phyloP scores from a whole-genome alignment of 179 eudicot species.

The Spinacia oleracea region DNA sequence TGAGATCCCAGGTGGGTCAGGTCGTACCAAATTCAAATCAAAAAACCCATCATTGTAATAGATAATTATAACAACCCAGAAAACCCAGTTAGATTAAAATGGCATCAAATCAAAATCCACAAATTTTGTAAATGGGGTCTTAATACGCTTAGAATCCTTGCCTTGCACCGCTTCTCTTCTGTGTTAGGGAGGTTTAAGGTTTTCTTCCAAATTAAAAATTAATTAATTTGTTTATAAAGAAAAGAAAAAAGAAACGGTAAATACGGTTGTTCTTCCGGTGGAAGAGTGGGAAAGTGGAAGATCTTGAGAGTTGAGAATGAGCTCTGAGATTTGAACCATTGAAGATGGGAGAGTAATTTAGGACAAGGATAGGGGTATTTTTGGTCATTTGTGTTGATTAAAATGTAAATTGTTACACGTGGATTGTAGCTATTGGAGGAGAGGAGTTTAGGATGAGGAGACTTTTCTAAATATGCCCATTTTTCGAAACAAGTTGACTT shows the following conservation, averaged over 20 bases:
- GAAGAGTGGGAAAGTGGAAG: slow-evolving; percentile 18
- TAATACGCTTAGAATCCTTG: slow-evolving; percentile 26
- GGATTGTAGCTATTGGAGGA: not conserved
- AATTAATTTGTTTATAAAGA: not conserved
- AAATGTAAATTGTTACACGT: not conserved
- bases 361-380: slow-evolving; percentile 1
- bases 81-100: slow-evolving; percentile 14
- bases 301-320: slow-evolving; percentile 11
- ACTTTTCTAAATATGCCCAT: not conserved
- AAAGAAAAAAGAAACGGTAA: not conserved
- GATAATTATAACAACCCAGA: slow-evolving; percentile 8
- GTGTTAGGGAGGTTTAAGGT: not conserved
- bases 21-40: slow-evolving; percentile 15
- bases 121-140: slow-evolving; percentile 12
- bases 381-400: not conserved
- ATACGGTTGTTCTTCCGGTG: not conserved
- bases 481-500: slow-evolving; percentile 1
- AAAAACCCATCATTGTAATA: slow-evolving; percentile 7
- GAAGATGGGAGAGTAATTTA: not conserved
- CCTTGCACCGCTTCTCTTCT: slow-evolving; percentile 16
- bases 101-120: slow-evolving; percentile 12
- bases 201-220: slow-evolving; percentile 6
- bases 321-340: slow-evolving; percentile 28
- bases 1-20: slow-evolving; percentile 28
- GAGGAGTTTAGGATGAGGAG: not conserved